Evolutionary conservation across 306 rosid genomes (phyloP).

Genomic region (Astragalus glycyphyllos): DNA sequence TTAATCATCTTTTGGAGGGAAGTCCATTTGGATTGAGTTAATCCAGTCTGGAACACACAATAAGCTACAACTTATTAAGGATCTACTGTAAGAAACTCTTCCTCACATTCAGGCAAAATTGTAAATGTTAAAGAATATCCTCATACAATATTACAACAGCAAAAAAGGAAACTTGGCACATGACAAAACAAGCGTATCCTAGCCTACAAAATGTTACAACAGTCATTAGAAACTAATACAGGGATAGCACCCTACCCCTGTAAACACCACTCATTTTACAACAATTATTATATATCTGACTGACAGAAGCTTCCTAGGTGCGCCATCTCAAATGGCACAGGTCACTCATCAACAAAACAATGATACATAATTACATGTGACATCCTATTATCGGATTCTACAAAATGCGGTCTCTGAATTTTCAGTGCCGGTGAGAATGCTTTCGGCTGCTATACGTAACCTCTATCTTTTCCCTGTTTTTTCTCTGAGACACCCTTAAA

Average conservation of each 20-base stretch:
- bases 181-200: constrained; percentile 32
- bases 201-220: constrained; percentile 40
- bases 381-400: constrained; percentile 26
- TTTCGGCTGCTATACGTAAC: constrained; percentile 59
- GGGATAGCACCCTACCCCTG: constrained; percentile 25
- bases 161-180: constrained; percentile 40
- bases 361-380: constrained; percentile 23
- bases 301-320: constrained; percentile 36
- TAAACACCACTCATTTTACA: constrained; percentile 22
- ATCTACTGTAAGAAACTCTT: background rate
- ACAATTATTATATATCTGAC: constrained; percentile 26
- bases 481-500: constrained; percentile 59
- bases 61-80: no score
- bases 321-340: constrained; percentile 27
- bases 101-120: constrained; percentile 31
- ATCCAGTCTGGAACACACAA: no score
- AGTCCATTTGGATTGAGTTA: no score
- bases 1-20: no score
- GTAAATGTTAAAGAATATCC: constrained; percentile 18
- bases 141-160: constrained; percentile 19
- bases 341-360: constrained; percentile 36
- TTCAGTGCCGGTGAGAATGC: constrained; percentile 82
- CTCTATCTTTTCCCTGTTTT: constrained; percentile 60
- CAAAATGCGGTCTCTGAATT: constrained; percentile 17
- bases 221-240: constrained; percentile 23